Evolutionary conservation across 2,329 filamentous ascomycete genomes (phyloP), one percentile per base, ranked within the genome.

Genomic region (Balansia obtecta): DNA sequence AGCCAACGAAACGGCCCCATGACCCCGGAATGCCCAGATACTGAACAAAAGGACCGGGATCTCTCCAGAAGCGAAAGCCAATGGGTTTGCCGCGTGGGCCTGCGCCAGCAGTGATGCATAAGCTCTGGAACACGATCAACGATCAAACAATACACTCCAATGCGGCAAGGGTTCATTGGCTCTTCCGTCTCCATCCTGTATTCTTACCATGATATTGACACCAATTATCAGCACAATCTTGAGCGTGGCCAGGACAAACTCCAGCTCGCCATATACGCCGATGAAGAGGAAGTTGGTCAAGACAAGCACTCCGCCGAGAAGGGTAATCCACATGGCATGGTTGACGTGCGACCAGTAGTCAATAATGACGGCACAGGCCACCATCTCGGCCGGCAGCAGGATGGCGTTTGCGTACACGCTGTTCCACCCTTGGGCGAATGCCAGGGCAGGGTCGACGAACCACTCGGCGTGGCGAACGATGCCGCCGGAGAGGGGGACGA

Each of bases 391-490:
- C 3, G 75, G 75, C 9, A 78, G 59, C 27, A 76, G 61, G 9
- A 71, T 71, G 18, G 75, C 58, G 69, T 74, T 76, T 11, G 66
- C 63, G 42, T 77, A 64, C 3, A 71, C 70, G 48, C 77, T 77
- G 57, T 77, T 70, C 72, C 73, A 76, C 22, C 75, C 75, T 52
- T 75, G 68, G 40, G 74, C 74, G 47, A 77, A 77, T 16, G 74
- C 73, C 63, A 72, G 67, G 38, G 48, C 52, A 27, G 79, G 79
- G 56, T 82, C 79, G 52, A 82, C 67, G 56, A 83, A 83, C 46
- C 78, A 75, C 48, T 75, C 71, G 43, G 76, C 71, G 56, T 82
- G 82, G n/a, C 73, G 75, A 61, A 75, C 80, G 64, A 83, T 82
- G 54, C 76, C 77, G 44, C 80, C 80, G 52, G 79, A 79, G 52